Percentiles rank a stretch among this genome's conserved stretches.
phyloP scores from a whole-genome alignment of 495 filamentous ascomycete genomes.

The Aspergillus nidulans region DNA sequence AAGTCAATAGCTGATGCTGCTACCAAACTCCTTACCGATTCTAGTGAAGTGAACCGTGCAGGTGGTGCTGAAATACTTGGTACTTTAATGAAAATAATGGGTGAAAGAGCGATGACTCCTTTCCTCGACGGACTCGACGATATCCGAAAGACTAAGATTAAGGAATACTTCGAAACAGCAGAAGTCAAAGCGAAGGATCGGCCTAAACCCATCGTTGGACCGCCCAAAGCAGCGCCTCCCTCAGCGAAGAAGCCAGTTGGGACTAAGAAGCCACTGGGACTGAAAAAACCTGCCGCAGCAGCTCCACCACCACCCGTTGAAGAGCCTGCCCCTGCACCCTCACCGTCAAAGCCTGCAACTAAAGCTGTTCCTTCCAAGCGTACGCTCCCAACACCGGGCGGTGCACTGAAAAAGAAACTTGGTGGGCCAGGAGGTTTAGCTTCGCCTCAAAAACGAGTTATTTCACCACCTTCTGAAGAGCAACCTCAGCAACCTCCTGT shows the following conservation, averaged over 20 bases:
- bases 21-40: slow-evolving; percentile 86
- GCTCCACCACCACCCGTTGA: slow-evolving; percentile 56
- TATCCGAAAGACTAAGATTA: slow-evolving; percentile 92
- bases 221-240: slow-evolving; percentile 49
- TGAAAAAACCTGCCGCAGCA: slow-evolving; percentile 54
- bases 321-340: slow-evolving; percentile 41
- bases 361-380: slow-evolving; percentile 55
- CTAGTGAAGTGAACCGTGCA: slow-evolving; percentile 74
- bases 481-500: slow-evolving; percentile 50
- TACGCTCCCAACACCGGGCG: slow-evolving; percentile 53
- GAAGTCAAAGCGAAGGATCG: slow-evolving; percentile 97
- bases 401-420: slow-evolving; percentile 66
- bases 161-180: slow-evolving; percentile 87
- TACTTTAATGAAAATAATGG: slow-evolving; percentile 97
- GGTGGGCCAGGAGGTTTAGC: slow-evolving; percentile 54
- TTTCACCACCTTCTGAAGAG: slow-evolving; percentile 53
- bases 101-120: slow-evolving; percentile 92
- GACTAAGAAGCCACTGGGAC: slow-evolving; percentile 49
- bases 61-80: slow-evolving; percentile 89
- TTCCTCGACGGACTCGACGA: slow-evolving; percentile 95
- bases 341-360: slow-evolving; percentile 55
- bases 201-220: slow-evolving; percentile 73
- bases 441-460: slow-evolving; percentile 60
- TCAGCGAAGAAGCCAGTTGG: slow-evolving; percentile 41
- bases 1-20: slow-evolving; percentile 79